phyloP scores from a whole-genome alignment of 257 asterid genomes.

The Osmanthus fragrans region DNA sequence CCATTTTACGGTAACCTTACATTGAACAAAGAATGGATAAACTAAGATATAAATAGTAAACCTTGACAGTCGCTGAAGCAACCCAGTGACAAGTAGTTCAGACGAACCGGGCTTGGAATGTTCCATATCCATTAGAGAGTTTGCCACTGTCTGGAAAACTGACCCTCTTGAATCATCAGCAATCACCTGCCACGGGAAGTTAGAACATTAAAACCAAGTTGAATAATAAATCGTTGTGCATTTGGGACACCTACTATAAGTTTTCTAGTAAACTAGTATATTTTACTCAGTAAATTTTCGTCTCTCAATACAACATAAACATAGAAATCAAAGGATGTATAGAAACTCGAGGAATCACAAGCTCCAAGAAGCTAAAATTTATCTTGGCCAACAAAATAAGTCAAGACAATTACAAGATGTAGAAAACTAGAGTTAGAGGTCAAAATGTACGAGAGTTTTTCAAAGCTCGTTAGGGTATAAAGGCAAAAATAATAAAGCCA shows the following conservation, averaged over 20 bases:
- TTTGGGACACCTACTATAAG: neutral
- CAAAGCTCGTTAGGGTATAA: neutral
- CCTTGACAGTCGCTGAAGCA: conserved; percentile 91
- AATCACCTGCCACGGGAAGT: conserved; percentile 42
- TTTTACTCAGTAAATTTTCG: neutral
- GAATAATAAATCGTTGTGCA: neutral
- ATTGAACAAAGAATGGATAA: conserved; percentile 8
- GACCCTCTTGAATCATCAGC: conserved; percentile 63
- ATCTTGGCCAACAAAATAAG: neutral
- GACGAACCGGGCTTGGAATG: conserved; percentile 73
- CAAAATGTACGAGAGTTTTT: neutral
- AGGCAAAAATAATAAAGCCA: neutral
- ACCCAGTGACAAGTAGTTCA: conserved; percentile 67
- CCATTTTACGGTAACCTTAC: neutral
- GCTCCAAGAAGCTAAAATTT: neutral
- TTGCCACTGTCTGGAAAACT: conserved; percentile 51
- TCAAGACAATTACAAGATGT: neutral
- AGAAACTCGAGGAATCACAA: neutral
- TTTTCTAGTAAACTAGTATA: neutral
- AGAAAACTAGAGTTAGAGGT: neutral
- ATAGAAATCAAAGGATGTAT: neutral
- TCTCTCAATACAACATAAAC: neutral
- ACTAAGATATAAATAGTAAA: conserved; percentile 28
- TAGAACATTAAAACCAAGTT: neutral
- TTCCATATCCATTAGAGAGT: conserved; percentile 81